These are phyloP conservation scores for Aspergillus carlsbadensis DNA, from an alignment of 495 filamentous ascomycete genomes.

Conservation along the genomic window DNA sequence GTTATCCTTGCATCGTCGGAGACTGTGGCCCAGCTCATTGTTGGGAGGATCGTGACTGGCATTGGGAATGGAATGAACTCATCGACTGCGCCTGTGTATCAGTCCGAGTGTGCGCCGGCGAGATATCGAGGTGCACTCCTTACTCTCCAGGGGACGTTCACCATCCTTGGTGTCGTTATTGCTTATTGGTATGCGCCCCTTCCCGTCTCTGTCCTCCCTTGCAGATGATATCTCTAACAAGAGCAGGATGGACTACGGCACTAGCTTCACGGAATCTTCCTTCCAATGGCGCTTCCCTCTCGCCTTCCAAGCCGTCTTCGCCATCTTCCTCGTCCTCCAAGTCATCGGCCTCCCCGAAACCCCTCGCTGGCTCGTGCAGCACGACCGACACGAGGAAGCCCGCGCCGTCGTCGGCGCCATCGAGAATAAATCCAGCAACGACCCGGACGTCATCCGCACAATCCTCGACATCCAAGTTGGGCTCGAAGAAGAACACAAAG, in stretches of 20 bases:
- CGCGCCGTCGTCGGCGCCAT: slow-evolving; percentile 25
- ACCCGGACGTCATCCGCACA: slow-evolving; percentile 17
- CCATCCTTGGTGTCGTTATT: slow-evolving; percentile 41
- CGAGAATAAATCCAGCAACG: slow-evolving; percentile 15
- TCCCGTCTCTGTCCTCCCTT: not conserved
- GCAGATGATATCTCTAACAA: slow-evolving; percentile 14
- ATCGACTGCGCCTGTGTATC: slow-evolving; percentile 53
- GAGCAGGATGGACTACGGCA: slow-evolving; percentile 55
- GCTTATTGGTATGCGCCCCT: slow-evolving; percentile 31
- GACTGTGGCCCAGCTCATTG: slow-evolving; percentile 46
- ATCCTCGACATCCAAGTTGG: slow-evolving; percentile 35
- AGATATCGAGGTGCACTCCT: slow-evolving; percentile 61
- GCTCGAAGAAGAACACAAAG: slow-evolving; percentile 36
- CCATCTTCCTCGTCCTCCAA: slow-evolving; percentile 51
- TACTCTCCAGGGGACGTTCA: slow-evolving; percentile 45
- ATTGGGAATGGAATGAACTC: slow-evolving; percentile 52
- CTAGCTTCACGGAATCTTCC: slow-evolving; percentile 46
- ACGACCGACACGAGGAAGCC: slow-evolving; percentile 52
- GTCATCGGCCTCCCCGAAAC: slow-evolving; percentile 66
- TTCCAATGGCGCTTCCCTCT: slow-evolving; percentile 58
- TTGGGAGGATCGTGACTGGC: slow-evolving; percentile 49
- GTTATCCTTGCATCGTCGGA: slow-evolving; percentile 47
- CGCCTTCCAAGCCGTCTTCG: slow-evolving; percentile 59
- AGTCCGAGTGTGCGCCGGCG: slow-evolving; percentile 55
- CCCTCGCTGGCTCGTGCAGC: slow-evolving; percentile 53